Percentiles rank a stretch among this genome's conserved stretches.
These are phyloP conservation scores for Carex sylvatica DNA, from an alignment of 202 grass and related monocot species.

Conservation along the genomic window DNA sequence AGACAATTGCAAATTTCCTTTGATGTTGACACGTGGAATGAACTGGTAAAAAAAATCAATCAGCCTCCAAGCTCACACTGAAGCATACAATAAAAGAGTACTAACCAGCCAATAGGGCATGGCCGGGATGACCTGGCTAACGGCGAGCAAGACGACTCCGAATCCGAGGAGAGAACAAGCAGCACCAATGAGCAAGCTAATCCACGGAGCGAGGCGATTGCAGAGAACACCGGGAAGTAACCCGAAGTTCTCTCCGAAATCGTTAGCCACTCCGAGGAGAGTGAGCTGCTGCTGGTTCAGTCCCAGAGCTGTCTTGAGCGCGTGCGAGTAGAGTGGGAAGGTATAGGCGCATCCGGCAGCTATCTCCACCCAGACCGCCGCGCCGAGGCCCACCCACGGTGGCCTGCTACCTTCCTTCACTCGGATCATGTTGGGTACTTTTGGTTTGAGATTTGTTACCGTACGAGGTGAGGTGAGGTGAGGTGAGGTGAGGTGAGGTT, in stretches of 20 bases:
- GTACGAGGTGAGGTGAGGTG: background rate
- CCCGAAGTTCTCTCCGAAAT: constrained; percentile 81
- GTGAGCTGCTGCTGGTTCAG: constrained; percentile 72
- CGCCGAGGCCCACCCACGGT: constrained; percentile 76
- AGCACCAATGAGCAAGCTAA: constrained; percentile 63
- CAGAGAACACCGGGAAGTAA: constrained; percentile 66
- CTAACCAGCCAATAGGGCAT: constrained; percentile 79
- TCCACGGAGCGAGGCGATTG: constrained; percentile 61
- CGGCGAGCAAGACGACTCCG: constrained; percentile 60
- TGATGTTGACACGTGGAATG: background rate
- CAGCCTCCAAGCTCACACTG: background rate
- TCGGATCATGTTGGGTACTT: background rate
- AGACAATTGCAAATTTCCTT: background rate
- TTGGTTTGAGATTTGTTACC: background rate
- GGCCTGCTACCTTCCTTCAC: constrained; percentile 81
- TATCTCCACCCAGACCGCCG: constrained; percentile 85
- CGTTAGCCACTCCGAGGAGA: constrained; percentile 82
- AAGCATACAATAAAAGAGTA: background rate
- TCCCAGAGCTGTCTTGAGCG: constrained; percentile 59
- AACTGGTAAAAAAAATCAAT: background rate
- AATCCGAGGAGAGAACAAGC: constrained; percentile 54
- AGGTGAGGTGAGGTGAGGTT: too few relatives aligned
- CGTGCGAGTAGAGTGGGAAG: constrained; percentile 90
- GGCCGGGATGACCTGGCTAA: constrained; percentile 39
- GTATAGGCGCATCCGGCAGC: constrained; percentile 58